A percentile compares a stretch with the other conserved stretches of the same genome.
phyloP scores from a whole-genome alignment of 2,329 filamentous ascomycete species.

The Aspergillus sp. region DNA sequence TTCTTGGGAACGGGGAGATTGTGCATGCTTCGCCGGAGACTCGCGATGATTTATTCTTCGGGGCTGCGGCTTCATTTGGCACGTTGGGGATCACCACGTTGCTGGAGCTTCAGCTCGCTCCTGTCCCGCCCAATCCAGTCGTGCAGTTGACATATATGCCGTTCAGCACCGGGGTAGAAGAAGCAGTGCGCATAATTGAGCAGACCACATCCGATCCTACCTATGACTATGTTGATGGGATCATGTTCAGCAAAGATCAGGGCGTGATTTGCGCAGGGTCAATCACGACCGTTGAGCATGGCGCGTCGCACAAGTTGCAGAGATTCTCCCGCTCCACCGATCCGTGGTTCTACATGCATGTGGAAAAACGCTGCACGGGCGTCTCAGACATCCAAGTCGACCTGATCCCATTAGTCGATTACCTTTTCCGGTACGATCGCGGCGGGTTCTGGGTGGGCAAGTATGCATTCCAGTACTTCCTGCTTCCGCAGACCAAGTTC shows the following conservation, averaged over 20 bases:
- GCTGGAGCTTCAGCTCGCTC: conserved; percentile 55
- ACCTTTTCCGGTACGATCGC: conserved; percentile 50
- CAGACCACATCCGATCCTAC: conserved; percentile 33
- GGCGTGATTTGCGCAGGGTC: conserved; percentile 57
- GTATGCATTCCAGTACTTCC: conserved; percentile 53
- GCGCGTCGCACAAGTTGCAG: conserved; percentile 30
- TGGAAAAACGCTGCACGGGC: conserved; percentile 1
- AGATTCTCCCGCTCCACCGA: conserved; percentile 56
- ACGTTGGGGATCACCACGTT: conserved; percentile 57
- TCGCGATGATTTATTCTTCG: conserved; percentile 52
- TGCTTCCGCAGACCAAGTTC: conserved; percentile 56
- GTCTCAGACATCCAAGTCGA: neutral
- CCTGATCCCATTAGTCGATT: conserved; percentile 22
- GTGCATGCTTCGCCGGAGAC: conserved; percentile 42
- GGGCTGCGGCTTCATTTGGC: conserved; percentile 54
- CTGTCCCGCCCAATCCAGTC: conserved; percentile 47
- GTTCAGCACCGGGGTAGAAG: conserved; percentile 43
- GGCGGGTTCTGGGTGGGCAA: conserved; percentile 62
- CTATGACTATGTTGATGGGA: conserved; percentile 63
- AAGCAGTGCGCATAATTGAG: conserved; percentile 44
- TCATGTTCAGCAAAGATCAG: conserved; percentile 51
- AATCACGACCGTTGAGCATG: conserved; percentile 44
- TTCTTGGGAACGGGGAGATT: conserved; percentile 54
- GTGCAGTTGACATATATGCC: conserved; percentile 60
- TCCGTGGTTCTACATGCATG: conserved; percentile 70